phyloP scores from a whole-genome alignment of 306 rosid species.

The Lablab purpureus region DNA sequence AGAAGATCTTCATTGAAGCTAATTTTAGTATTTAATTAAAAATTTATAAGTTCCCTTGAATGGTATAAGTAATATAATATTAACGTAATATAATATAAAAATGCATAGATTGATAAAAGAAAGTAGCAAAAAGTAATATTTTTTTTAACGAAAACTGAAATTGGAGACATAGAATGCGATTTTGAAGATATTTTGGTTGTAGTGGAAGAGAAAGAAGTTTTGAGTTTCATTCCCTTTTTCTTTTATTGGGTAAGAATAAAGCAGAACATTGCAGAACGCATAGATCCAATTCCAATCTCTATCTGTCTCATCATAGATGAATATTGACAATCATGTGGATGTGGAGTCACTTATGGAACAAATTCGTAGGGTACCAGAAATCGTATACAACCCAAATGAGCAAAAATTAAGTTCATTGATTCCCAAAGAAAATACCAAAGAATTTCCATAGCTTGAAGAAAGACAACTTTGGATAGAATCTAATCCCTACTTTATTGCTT shows the following conservation, averaged over 20 bases:
- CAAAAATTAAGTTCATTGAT: conserved; percentile 11
- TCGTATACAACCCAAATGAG: not conserved
- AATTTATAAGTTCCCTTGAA: too few relatives aligned
- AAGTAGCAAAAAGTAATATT: too few relatives aligned
- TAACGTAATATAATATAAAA: too few relatives aligned
- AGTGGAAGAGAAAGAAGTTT: not conserved
- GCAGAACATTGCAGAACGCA: conserved; percentile 1
- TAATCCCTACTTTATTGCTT: not conserved
- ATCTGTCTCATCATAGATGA: conserved; percentile 1
- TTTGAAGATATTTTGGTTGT: not conserved
- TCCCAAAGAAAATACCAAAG: not conserved
- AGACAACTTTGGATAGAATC: conserved; percentile 20
- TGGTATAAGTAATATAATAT: too few relatives aligned
- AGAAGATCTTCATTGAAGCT: too few relatives aligned
- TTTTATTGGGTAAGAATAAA: not conserved
- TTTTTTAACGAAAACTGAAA: not conserved
- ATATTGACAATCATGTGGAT: not conserved
- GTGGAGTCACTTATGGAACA: conserved; percentile 16
- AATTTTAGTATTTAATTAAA: too few relatives aligned
- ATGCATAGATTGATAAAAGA: too few relatives aligned
- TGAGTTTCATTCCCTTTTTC: not conserved
- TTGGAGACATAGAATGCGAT: not conserved
- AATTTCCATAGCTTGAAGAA: conserved; percentile 15
- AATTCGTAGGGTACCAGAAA: not conserved
- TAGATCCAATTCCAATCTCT: conserved; percentile 20